Evolutionary conservation across 805 yeast genomes (phyloP).

Genomic region (Zygosaccharomyces siamensis): DNA sequence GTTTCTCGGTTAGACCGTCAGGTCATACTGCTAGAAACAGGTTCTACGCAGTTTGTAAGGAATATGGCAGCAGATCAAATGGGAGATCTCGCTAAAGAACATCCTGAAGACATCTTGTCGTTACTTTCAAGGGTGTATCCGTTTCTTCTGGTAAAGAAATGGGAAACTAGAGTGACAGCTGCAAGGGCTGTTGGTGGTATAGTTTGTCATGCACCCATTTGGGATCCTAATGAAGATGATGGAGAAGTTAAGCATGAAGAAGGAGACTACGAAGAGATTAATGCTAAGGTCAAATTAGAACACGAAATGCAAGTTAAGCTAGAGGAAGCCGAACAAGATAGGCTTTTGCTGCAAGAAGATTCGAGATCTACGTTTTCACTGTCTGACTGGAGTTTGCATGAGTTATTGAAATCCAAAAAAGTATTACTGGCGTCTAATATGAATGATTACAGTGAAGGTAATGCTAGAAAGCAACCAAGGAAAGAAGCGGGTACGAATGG

Average conservation of each 20-base stretch:
- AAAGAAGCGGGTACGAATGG: neutral
- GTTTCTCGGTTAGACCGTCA: slow-evolving; percentile 43
- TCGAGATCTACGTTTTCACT: slow-evolving; percentile 21
- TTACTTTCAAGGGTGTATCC: slow-evolving; percentile 88
- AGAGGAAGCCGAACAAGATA: slow-evolving; percentile 25
- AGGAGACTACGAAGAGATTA: slow-evolving; percentile 20
- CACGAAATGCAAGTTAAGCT: slow-evolving; percentile 32
- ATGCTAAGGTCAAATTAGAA: slow-evolving; percentile 34
- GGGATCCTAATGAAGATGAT: slow-evolving; percentile 72
- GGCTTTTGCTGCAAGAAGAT: slow-evolving; percentile 20
- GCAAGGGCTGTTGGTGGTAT: slow-evolving; percentile 94
- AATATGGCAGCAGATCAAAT: slow-evolving; percentile 97
- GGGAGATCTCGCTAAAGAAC: slow-evolving; percentile 88
- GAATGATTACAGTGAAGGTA: slow-evolving; percentile 19
- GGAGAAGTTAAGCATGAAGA: slow-evolving; percentile 19
- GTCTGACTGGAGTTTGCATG: slow-evolving; percentile 28
- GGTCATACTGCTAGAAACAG: slow-evolving; percentile 69
- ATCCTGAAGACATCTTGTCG: slow-evolving; percentile 86
- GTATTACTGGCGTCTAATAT: slow-evolving; percentile 28
- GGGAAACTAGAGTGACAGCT: slow-evolving; percentile 96
- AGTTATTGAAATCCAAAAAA: slow-evolving; percentile 28
- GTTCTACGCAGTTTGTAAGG: slow-evolving; percentile 88
- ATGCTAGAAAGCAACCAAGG: slow-evolving; percentile 13
- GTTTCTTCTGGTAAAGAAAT: slow-evolving; percentile 69
- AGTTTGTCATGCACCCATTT: slow-evolving; percentile 64